Evolutionary conservation across 495 filamentous ascomycete species (phyloP), one percentile per base, ranked within the genome.

Genomic region (Xylaria sp.): DNA sequence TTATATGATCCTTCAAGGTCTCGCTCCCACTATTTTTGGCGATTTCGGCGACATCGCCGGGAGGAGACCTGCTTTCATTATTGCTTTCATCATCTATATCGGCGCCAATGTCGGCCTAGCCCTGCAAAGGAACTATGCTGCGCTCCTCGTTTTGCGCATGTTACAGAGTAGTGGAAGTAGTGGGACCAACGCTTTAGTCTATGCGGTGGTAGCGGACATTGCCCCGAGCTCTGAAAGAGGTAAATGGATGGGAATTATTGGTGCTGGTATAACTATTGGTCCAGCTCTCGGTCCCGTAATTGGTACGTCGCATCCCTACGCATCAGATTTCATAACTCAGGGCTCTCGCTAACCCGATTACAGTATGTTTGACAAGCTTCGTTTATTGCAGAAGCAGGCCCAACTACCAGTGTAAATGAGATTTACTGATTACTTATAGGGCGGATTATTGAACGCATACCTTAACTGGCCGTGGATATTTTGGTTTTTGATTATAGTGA

Each of bases 391-490:
- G 40, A 41, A 33, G 9, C 41, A 44, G 3, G 8, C 26, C 14
- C 35, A 7, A 5, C 26, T n/a, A 6, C 1, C 37, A 19, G 24
- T 21, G 19, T 21, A 14, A 48, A 21, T 33, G 12, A 57, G 8
- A 21, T n/a, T 57, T 11, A n/a, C 68, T 70, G 31, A 70, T 24
- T 11, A n/a, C 17, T 6, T 3, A 35, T 12, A 65, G 61, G 69
- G 69, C 15, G 69, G 69, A 35, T 40, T 71, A 12, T 33, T 71
- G 21, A 71, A 48, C 41, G 69, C 69, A 15, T 71, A 71, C 33
- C 81, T 93, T 0, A 90, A 89, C 0, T 94, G 91, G 92, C 76
- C 88, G 31, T 83, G 86, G 58, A 91, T 92, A 52, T 95, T 94
- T 76, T 93, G 90, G 90, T 93, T 93, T 71, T 82, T 92, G 37